Evolutionary conservation across 73 alveolate genomes (phyloP), one percentile per base, ranked within the genome.

Genomic region (Uronychia setigera): DNA sequence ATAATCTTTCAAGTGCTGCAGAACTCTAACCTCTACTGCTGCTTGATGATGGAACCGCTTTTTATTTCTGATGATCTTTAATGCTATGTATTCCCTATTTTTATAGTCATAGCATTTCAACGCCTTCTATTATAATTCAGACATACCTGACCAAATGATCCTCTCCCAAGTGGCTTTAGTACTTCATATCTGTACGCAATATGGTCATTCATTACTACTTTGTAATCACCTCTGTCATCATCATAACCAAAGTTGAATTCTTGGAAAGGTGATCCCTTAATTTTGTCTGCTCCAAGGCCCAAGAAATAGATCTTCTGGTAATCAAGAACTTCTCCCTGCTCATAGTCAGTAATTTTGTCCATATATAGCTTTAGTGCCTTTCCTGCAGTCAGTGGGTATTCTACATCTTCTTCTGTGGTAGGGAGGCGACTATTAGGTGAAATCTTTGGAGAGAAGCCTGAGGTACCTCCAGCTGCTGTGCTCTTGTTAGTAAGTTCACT

Each of bases 31-130:
- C 60, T 90, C 95, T 0, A 90, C 87, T 14, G 86, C 87, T 0
- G 92, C 95, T 33, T 90, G 84, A 33, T 85, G 79, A n/a, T 84
- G 59, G 67, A 83, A 90, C 58, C 77, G 77, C 30, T 84, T 59
- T 74, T 97, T 92, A 79, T 97, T 93, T 83, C 95, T 97, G 27
- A 98, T 95, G 33, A 98, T 96, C 93, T 98, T 98, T 32, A 98
- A 35, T 19, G 99, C 99, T 32, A 92, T 91, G 32, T 74, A 78
- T 59, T 85, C 74, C 75, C 87, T 88, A 34, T 93, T 92, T 80
- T 91, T 91, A 89, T 86, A 82, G 85, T 94, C 98, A 0, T 60
- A 83, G 82, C 94, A 88, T 83, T 88, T 88, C 34, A 88, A 19
- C n/a, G 67, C 67, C 67, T 46, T 5, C n/a, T n/a, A n/a, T 5